Percentiles rank a stretch among this genome's conserved stretches.
Evolutionary conservation across 768 basidiomycete genomes (phyloP).

Genomic region (Cystobasidium tubakii): DNA sequence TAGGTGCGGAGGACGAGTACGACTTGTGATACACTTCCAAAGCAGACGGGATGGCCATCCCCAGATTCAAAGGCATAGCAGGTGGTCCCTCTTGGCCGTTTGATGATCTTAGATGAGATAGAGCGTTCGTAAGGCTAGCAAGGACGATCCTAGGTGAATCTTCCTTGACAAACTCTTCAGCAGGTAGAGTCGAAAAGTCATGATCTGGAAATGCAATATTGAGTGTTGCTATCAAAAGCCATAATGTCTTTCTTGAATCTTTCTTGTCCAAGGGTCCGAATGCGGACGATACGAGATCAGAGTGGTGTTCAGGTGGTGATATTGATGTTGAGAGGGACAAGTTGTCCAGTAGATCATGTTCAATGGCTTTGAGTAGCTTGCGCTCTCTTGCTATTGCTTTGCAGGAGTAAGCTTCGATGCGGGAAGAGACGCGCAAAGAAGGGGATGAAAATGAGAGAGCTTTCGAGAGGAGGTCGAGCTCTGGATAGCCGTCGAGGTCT

Average conservation of each 20-base stretch:
- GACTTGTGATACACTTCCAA: not conserved
- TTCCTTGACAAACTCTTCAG: slow-evolving; percentile 82
- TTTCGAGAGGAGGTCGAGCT: slow-evolving; percentile 45
- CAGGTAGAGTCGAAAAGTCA: slow-evolving; percentile 87
- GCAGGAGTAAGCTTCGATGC: slow-evolving; percentile 76
- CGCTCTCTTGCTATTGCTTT: slow-evolving; percentile 96
- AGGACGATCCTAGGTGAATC: slow-evolving; percentile 61
- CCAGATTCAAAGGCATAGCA: slow-evolving; percentile 43
- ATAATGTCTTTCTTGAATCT: slow-evolving; percentile 78
- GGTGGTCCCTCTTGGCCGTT: not conserved
- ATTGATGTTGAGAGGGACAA: slow-evolving; percentile 58
- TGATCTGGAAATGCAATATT: slow-evolving; percentile 97
- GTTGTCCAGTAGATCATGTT: slow-evolving; percentile 72
- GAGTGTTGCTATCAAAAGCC: slow-evolving; percentile 89
- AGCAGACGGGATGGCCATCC: not conserved
- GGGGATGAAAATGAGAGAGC: slow-evolving; percentile 43
- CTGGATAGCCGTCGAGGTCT: slow-evolving; percentile 43
- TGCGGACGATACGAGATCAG: slow-evolving; percentile 69
- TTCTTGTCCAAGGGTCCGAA: slow-evolving; percentile 87
- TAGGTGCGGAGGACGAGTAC: slow-evolving; percentile 66
- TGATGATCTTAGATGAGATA: slow-evolving; percentile 56
- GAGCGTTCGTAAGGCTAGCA: slow-evolving; percentile 74
- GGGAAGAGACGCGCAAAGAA: slow-evolving; percentile 28
- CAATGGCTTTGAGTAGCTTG: slow-evolving; percentile 87
- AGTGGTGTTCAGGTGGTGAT: slow-evolving; percentile 67